Conservation (phyloP, 805 yeast genomes). For the Cyberlindnera americana region DNA sequence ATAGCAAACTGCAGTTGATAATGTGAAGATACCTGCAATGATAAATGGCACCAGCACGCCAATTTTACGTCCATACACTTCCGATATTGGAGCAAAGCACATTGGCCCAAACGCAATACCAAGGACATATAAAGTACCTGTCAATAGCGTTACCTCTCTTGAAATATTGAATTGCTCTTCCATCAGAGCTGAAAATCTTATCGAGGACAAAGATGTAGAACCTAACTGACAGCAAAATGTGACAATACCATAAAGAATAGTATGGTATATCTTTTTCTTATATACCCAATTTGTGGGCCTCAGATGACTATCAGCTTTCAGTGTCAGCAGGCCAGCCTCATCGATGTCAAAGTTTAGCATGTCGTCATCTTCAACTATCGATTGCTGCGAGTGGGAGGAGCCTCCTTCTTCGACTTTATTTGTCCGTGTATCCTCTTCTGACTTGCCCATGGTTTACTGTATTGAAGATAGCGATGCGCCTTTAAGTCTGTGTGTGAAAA, state of each 20-base stretch:
- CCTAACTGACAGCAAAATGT: slow-evolving; percentile 47
- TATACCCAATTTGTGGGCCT: slow-evolving; percentile 36
- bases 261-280: slow-evolving; percentile 34
- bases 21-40: slow-evolving; percentile 38
- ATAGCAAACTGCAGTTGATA: slow-evolving; percentile 49
- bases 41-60: slow-evolving; percentile 43
- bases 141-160: slow-evolving; percentile 44
- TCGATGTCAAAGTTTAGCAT: slow-evolving; percentile 7
- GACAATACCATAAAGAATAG: slow-evolving; percentile 36
- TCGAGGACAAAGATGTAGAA: slow-evolving; percentile 46
- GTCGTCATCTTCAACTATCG: slow-evolving; percentile 4
- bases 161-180: slow-evolving; percentile 40
- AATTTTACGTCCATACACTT: slow-evolving; percentile 37
- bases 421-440: slow-evolving; percentile 4
- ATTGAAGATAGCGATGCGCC: too few species aligned
- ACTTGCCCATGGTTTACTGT: slow-evolving; percentile 10
- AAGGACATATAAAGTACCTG: slow-evolving; percentile 55
- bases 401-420: neutral
- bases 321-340: slow-evolving; percentile 15
- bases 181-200: slow-evolving; percentile 31
- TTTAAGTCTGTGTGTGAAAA: too few species aligned
- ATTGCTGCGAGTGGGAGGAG: slow-evolving; percentile 2
- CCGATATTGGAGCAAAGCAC: slow-evolving; percentile 57
- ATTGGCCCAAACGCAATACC: slow-evolving; percentile 63
- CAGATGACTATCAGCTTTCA: slow-evolving; percentile 8